Conservation (phyloP, 108 stramenopile genomes). For the Pelagomonas calceolata region DNA sequence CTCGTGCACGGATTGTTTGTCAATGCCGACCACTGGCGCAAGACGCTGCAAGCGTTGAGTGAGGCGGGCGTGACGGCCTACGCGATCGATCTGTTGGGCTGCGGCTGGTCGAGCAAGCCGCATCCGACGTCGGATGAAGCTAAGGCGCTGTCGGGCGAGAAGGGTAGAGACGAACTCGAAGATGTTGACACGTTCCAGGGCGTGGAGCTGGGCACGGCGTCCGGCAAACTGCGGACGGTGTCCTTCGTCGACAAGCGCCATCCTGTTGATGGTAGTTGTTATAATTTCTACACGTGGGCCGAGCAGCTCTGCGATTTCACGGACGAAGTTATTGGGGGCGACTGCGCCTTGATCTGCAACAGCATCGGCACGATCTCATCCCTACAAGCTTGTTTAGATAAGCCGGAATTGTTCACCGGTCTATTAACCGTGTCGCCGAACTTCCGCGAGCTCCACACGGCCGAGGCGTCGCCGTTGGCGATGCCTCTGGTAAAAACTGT, state of each 20-base stretch:
- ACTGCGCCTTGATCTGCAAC: conserved; percentile 61
- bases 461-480: conserved; percentile 54
- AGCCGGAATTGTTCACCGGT: conserved; percentile 55
- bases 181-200: too few species aligned
- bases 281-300: conserved; percentile 84
- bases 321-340: conserved; percentile 37
- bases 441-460: conserved; percentile 73
- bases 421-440: conserved; percentile 65
- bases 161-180: too few species aligned
- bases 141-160: not conserved
- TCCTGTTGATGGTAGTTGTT: conserved; percentile 47
- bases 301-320: conserved; percentile 62
- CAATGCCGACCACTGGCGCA: conserved; percentile 23
- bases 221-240: not conserved
- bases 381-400: conserved; percentile 71
- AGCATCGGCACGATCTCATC: conserved; percentile 73
- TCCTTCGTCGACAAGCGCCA: conserved; percentile 50
- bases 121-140: conserved; percentile 34
- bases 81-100: conserved; percentile 76
- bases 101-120: conserved; percentile 75
- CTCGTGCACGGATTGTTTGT: conserved; percentile 35
- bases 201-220: too few species aligned
- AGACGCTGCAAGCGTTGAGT: conserved; percentile 14
- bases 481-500: conserved; percentile 62
- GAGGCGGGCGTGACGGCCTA: conserved; percentile 51